Evolutionary conservation across 164 flowering plant species (phyloP).

Genomic region (Magnolia officinalis): DNA sequence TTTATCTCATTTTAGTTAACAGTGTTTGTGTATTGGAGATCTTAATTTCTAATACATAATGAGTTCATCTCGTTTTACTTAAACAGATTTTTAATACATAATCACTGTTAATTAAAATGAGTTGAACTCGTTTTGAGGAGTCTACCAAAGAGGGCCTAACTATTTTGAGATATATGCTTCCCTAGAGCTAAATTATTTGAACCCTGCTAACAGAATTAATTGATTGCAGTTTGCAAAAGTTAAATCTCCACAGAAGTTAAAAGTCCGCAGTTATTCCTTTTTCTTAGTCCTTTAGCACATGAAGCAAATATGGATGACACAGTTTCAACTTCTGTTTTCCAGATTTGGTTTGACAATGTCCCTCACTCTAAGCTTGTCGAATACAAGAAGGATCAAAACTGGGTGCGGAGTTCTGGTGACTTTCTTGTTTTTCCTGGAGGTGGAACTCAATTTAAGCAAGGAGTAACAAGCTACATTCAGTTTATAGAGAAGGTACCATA

Average conservation of each 20-base stretch:
- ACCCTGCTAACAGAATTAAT: too few relatives aligned
- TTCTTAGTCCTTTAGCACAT: not conserved
- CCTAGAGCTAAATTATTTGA: not conserved
- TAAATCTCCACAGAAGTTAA: too few relatives aligned
- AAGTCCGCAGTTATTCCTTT: not conserved
- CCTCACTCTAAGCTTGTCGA: conserved; percentile 95
- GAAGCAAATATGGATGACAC: not conserved
- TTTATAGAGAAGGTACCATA: conserved; percentile 59
- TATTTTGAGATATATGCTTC: not conserved
- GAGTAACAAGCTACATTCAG: conserved; percentile 57
- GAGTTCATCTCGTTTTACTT: too few relatives aligned
- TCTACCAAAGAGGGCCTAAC: too few relatives aligned
- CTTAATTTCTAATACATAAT: too few relatives aligned
- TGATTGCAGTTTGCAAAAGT: too few relatives aligned
- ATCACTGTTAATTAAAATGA: too few relatives aligned
- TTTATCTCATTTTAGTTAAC: too few relatives aligned
- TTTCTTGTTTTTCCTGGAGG: conserved; percentile 90
- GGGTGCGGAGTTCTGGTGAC: conserved; percentile 69
- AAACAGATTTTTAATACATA: too few relatives aligned
- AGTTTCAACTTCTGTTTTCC: conserved; percentile 11
- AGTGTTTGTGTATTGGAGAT: too few relatives aligned
- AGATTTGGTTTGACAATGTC: conserved; percentile 94
- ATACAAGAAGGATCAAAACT: conserved; percentile 87
- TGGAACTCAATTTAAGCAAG: conserved; percentile 90
- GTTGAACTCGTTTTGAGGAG: too few relatives aligned